Conservation (phyloP, 2,329 filamentous ascomycete species). For the Epicoccum sorghinum region DNA sequence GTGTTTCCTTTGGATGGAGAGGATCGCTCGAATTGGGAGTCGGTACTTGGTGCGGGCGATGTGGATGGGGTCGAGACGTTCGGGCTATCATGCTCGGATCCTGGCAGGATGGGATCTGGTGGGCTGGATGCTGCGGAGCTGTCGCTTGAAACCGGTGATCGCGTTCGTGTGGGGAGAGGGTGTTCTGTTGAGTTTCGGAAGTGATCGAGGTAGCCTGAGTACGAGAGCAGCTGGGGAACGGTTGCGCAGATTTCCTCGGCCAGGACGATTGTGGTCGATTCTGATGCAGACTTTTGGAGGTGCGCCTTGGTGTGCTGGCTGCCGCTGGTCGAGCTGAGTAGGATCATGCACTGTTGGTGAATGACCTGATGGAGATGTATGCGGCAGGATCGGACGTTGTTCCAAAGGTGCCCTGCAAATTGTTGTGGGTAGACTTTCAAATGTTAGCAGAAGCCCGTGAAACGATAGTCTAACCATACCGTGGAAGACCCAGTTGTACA, state of each 20-base stretch:
- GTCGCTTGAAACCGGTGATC: not conserved
- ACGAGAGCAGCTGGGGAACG: conserved; percentile 30
- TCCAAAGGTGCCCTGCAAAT: conserved; percentile 34
- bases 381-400: conserved; percentile 31
- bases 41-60: not conserved
- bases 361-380: conserved; percentile 33
- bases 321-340: conserved; percentile 4
- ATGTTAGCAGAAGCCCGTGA: not conserved
- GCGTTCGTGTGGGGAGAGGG: conserved; percentile 2
- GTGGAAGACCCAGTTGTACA: conserved; percentile 30
- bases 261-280: conserved; percentile 15
- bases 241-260: conserved; percentile 33
- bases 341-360: conserved; percentile 20
- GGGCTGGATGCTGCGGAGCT: not conserved
- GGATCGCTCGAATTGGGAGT: conserved; percentile 3
- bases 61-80: conserved; percentile 1
- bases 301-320: conserved; percentile 2
- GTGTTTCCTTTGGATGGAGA: conserved; percentile 5
- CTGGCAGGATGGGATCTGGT: not conserved
- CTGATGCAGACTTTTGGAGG: conserved; percentile 16
- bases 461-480: conserved; percentile 4
- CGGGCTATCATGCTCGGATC: not conserved
- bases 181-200: conserved; percentile 2
- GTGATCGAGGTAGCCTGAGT: conserved; percentile 9
- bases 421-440: conserved; percentile 24